Evolutionary conservation across 2,329 filamentous ascomycete genomes (phyloP).

Genomic region (Colletotrichum navitas): DNA sequence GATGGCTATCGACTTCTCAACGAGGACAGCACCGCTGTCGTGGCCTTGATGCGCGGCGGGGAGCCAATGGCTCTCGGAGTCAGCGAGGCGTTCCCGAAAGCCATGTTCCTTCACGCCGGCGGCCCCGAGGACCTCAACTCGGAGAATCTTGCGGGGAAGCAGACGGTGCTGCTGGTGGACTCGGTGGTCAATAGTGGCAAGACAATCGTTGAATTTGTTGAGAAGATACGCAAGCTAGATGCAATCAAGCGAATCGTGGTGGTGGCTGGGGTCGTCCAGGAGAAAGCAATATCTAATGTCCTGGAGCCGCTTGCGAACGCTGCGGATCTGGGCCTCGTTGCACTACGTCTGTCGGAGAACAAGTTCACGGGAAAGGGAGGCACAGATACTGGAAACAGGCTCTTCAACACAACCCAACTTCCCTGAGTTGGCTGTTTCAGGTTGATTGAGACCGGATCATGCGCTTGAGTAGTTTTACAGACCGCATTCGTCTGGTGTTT

Average conservation of each 20-base stretch:
- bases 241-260: constrained; percentile 62
- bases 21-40: constrained; percentile 65
- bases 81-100: constrained; percentile 63
- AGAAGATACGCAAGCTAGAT: constrained; percentile 57
- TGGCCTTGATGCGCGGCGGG: constrained; percentile 72
- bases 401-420: constrained; percentile 69
- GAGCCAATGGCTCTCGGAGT: constrained; percentile 72
- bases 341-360: constrained; percentile 68
- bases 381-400: constrained; percentile 70
- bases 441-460: background rate
- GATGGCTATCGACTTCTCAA: constrained; percentile 60
- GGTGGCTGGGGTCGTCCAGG: constrained; percentile 68
- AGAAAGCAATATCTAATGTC: constrained; percentile 43
- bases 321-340: constrained; percentile 57
- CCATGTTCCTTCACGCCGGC: constrained; percentile 64
- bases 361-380: constrained; percentile 64
- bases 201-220: constrained; percentile 62
- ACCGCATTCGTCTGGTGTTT: background rate
- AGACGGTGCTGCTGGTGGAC: constrained; percentile 67
- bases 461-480: background rate
- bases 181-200: constrained; percentile 71
- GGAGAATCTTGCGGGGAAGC: constrained; percentile 55
- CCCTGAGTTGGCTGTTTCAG: constrained; percentile 41
- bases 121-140: constrained; percentile 55
- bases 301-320: constrained; percentile 44